These are phyloP conservation scores for Ganoderma lingzhi DNA, from an alignment of 1,284 basidiomycete genomes.

Conservation along the genomic window DNA sequence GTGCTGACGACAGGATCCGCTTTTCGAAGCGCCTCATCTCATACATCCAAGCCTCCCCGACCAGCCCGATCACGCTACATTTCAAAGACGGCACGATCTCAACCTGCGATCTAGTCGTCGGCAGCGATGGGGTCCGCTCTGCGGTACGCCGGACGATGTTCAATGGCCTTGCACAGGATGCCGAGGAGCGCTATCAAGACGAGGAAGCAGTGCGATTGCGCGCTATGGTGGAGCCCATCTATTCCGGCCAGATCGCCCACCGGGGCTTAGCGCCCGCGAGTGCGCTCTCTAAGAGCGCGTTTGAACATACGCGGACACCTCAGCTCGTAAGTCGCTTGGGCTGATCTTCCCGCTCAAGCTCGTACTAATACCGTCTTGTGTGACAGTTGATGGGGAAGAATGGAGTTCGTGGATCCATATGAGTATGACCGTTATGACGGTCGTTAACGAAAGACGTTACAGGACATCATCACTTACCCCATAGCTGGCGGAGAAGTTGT, in stretches of 20 bases:
- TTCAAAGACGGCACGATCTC: slow-evolving; percentile 58
- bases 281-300: neutral
- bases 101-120: slow-evolving; percentile 57
- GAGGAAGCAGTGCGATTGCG: slow-evolving; percentile 10
- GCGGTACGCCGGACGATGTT: slow-evolving; percentile 39
- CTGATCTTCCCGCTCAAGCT: no score
- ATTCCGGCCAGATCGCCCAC: slow-evolving; percentile 10
- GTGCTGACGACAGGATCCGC: slow-evolving; percentile 34
- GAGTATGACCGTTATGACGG: neutral
- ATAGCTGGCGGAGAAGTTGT: slow-evolving; percentile 19
- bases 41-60: slow-evolving; percentile 45
- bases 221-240: slow-evolving; percentile 1
- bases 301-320: neutral
- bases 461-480: slow-evolving; percentile 20
- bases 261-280: slow-evolving; percentile 6
- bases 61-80: slow-evolving; percentile 44
- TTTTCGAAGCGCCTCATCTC: slow-evolving; percentile 58
- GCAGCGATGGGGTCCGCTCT: slow-evolving; percentile 60
- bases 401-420: neutral
- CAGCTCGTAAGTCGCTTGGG: slow-evolving; percentile 1
- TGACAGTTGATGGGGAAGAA: slow-evolving; percentile 15
- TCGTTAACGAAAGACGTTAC: neutral
- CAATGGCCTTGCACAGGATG: slow-evolving; percentile 21
- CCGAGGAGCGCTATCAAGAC: slow-evolving; percentile 26
- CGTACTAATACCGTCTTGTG: neutral